Evolutionary conservation across 169 alveolate genomes (phyloP).

Genomic region (Cryptosporidium muris): DNA sequence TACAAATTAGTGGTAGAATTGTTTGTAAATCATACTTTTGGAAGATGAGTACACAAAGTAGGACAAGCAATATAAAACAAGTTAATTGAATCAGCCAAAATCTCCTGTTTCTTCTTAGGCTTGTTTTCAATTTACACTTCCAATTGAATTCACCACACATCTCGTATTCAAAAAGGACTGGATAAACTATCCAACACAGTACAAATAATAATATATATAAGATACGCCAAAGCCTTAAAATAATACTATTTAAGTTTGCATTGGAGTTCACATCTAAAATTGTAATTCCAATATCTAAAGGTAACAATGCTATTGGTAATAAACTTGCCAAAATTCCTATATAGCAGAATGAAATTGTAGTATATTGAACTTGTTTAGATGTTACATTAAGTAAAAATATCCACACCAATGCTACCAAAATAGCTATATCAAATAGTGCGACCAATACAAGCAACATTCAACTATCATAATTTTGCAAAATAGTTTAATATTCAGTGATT

Average conservation of each 20-base stretch:
- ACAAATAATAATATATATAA: conserved; percentile 13
- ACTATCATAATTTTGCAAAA: too few species aligned
- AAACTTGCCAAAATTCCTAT: conserved; percentile 27
- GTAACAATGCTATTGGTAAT: conserved; percentile 30
- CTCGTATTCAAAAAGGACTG: conserved; percentile 45
- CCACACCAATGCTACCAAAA: conserved; percentile 9
- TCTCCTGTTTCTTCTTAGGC: conserved; percentile 30
- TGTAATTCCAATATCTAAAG: conserved; percentile 19
- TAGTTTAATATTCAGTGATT: too few species aligned
- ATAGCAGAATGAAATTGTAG: conserved; percentile 7
- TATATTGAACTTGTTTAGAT: background rate
- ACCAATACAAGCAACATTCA: background rate
- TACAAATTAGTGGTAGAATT: conserved; percentile 15
- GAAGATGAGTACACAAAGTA: background rate
- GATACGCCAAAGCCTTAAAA: conserved; percentile 10
- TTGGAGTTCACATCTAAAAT: background rate
- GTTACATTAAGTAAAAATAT: conserved; percentile 7
- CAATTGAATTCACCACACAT: conserved; percentile 32
- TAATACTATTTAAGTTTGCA: background rate
- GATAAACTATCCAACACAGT: conserved; percentile 30
- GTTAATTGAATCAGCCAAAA: conserved; percentile 14
- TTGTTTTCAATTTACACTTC: background rate
- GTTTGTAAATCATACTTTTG: conserved; percentile 1
- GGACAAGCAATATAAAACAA: background rate
- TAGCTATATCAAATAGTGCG: conserved; percentile 1